Conservation (phyloP, 441 rosid genomes). For the Dalechampia spathulata region DNA sequence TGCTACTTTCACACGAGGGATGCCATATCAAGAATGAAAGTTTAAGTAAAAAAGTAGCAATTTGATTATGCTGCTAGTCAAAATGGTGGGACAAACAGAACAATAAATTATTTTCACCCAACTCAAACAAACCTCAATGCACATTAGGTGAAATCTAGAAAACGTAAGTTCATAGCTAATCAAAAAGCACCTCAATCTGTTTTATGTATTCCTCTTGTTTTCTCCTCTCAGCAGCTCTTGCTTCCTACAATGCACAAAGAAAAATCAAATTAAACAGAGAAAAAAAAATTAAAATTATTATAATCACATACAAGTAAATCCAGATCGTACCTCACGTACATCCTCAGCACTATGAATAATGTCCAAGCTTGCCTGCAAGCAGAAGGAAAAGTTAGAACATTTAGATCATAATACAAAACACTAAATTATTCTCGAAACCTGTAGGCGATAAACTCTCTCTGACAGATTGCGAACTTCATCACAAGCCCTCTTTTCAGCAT, state of each 20-base stretch:
- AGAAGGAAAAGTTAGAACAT: constrained; percentile 16
- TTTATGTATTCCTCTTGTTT: constrained; percentile 72
- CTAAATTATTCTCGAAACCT: constrained; percentile 39
- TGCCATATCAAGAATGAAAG: too few species aligned
- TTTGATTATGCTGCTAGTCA: background rate
- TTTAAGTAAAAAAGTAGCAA: background rate
- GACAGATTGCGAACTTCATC: constrained; percentile 87
- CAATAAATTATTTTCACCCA: background rate
- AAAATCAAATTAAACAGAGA: constrained; percentile 3
- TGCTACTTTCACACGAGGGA: background rate
- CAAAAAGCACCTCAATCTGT: constrained; percentile 60
- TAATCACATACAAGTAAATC: background rate
- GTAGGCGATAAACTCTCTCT: constrained; percentile 75
- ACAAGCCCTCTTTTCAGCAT: constrained; percentile 88
- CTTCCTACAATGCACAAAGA: constrained; percentile 44
- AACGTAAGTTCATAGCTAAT: background rate
- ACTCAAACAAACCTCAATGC: background rate
- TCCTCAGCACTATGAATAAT: constrained; percentile 83
- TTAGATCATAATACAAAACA: background rate
- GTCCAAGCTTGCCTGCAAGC: constrained; percentile 77
- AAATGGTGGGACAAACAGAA: too few species aligned
- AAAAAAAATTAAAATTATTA: constrained; percentile 10
- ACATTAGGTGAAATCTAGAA: background rate
- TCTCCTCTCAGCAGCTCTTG: constrained; percentile 78
- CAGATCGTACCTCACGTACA: constrained; percentile 70